These are phyloP conservation scores for Pseudogymnoascus sp. DNA, from an alignment of 2,329 filamentous ascomycete species.

Conservation along the genomic window DNA sequence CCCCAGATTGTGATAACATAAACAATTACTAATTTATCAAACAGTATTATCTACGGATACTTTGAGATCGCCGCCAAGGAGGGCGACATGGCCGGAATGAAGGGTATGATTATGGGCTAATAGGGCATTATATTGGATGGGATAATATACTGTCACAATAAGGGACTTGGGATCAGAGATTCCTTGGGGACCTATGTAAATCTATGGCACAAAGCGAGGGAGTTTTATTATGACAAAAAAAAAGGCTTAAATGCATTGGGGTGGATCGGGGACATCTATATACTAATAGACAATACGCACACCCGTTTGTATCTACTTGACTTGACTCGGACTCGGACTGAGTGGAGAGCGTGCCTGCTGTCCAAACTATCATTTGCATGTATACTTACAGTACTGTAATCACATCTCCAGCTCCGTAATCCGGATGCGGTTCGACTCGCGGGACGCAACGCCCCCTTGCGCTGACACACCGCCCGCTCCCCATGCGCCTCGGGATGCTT, in stretches of 20 bases:
- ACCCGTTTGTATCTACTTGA: not conserved
- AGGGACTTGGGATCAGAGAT: not conserved
- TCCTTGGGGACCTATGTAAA: not conserved
- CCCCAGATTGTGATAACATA: not conserved
- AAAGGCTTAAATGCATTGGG: slow-evolving; percentile 6
- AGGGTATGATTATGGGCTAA: slow-evolving; percentile 65
- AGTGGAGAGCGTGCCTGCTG: not conserved
- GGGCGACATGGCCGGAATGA: slow-evolving; percentile 81
- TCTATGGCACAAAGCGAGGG: slow-evolving; percentile 7
- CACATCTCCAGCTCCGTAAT: not conserved
- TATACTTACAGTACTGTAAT: not conserved
- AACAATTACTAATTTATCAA: slow-evolving; percentile 29
- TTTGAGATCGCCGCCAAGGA: slow-evolving; percentile 99
- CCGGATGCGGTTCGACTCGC: not conserved
- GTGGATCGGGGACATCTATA: slow-evolving; percentile 5
- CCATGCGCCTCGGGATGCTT: not conserved
- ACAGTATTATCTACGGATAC: slow-evolving; percentile 96
- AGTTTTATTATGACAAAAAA: slow-evolving; percentile 6
- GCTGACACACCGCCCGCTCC: not conserved
- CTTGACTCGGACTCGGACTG: no score
- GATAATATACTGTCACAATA: slow-evolving; percentile 7
- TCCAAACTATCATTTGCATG: not conserved
- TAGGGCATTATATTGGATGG: slow-evolving; percentile 6
- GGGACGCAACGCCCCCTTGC: not conserved
- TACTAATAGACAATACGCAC: slow-evolving; percentile 6